A percentile compares a stretch with the other conserved stretches of the same genome.
Evolutionary conservation across 768 basidiomycete species (phyloP).

Genomic region (Mycena rebaudengoi): DNA sequence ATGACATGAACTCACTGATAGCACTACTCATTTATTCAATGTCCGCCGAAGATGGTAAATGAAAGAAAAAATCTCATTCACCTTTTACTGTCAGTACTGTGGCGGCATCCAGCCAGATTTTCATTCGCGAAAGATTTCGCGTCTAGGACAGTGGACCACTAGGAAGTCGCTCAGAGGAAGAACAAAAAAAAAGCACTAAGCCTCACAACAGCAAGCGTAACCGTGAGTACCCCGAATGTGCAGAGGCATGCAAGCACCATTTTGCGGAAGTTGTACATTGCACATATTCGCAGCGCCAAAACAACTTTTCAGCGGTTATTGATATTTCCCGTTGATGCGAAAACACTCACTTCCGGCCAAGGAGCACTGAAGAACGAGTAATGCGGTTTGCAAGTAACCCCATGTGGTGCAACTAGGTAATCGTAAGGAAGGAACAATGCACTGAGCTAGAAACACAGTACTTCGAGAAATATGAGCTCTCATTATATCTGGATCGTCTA

Average conservation of each 20-base stretch:
- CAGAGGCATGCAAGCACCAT: not conserved
- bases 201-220: not conserved
- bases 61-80: not conserved
- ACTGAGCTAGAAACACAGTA: too few species aligned
- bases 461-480: too few species aligned
- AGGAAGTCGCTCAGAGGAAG: not conserved
- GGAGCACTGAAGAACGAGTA: not conserved
- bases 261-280: slow-evolving; percentile 2
- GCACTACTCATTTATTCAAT: not conserved
- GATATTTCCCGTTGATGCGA: too few species aligned
- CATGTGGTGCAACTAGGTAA: too few species aligned
- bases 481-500: too few species aligned
- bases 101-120: not conserved
- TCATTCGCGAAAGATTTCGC: not conserved
- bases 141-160: not conserved
- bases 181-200: not conserved
- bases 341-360: not conserved
- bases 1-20: not conserved
- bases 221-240: not conserved
- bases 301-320: too few species aligned
- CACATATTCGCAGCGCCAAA: not conserved
- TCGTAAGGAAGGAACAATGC: too few species aligned
- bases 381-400: too few species aligned
- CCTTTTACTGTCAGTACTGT: too few species aligned
- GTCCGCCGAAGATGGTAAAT: too few species aligned